These are phyloP conservation scores for Podospora fimiseda DNA, from an alignment of 495 filamentous ascomycete species.

Conservation along the genomic window DNA sequence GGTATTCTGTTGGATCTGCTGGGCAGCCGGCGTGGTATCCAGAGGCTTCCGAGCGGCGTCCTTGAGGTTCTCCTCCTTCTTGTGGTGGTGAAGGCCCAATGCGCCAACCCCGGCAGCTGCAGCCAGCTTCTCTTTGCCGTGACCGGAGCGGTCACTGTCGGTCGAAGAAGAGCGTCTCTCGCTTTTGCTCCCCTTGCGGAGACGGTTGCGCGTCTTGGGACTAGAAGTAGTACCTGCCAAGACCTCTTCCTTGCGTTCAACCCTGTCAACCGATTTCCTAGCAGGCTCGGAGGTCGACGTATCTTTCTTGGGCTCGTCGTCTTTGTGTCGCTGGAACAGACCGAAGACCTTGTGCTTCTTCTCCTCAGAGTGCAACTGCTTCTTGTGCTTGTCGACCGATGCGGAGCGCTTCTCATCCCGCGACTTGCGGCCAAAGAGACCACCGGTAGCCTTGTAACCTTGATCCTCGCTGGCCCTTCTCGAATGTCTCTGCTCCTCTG, in stretches of 20 bases:
- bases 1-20: too few relatives aligned
- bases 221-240: not conserved
- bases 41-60: slow-evolving; percentile 3
- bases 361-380: slow-evolving; percentile 8
- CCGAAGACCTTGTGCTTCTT: slow-evolving; percentile 22
- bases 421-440: not conserved
- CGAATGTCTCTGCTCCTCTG: slow-evolving; percentile 1
- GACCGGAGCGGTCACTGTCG: slow-evolving; percentile 3
- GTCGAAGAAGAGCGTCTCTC: not conserved
- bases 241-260: not conserved
- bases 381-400: slow-evolving; percentile 5
- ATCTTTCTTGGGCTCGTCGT: slow-evolving; percentile 14
- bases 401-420: slow-evolving; percentile 1
- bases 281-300: slow-evolving; percentile 8
- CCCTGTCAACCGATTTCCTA: slow-evolving; percentile 7
- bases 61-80: slow-evolving; percentile 8
- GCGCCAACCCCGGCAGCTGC: slow-evolving; percentile 19
- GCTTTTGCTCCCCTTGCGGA: slow-evolving; percentile 9
- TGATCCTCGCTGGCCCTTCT: slow-evolving; percentile 3
- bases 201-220: not conserved
- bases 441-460: not conserved
- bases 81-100: slow-evolving; percentile 18
- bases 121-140: slow-evolving; percentile 22
- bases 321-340: slow-evolving; percentile 30
- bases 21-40: slow-evolving; percentile 1